A percentile compares a stretch with the other conserved stretches of the same genome.
These are phyloP conservation scores for Akanthomyces dipterigenus DNA, from an alignment of 2,329 filamentous ascomycete genomes.

Conservation along the genomic window DNA sequence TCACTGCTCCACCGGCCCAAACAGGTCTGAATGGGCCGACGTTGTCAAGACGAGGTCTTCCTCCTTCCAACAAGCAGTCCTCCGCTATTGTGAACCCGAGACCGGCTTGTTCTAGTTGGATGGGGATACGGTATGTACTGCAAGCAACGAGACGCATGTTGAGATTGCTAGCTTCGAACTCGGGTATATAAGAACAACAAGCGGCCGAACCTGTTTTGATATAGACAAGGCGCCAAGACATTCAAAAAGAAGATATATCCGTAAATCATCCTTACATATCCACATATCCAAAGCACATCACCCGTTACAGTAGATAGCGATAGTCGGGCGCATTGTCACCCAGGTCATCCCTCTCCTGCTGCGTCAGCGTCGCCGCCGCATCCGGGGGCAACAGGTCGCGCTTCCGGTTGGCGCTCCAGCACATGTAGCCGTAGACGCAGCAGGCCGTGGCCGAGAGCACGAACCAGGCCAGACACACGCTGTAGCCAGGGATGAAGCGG, in stretches of 20 bases:
- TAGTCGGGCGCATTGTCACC: slow-evolving; percentile 55
- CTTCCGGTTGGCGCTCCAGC: slow-evolving; percentile 53
- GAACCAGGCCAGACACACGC: slow-evolving; percentile 69
- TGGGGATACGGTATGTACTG: no score
- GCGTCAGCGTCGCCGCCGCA: slow-evolving; percentile 39
- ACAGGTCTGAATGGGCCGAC: neutral
- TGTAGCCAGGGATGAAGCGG: slow-evolving; percentile 64
- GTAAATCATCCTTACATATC: neutral
- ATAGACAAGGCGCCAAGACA: neutral
- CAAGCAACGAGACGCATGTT: neutral
- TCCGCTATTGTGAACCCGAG: no score
- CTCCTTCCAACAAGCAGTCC: no score
- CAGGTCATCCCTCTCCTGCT: slow-evolving; percentile 55
- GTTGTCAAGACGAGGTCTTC: neutral
- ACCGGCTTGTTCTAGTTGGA: no score
- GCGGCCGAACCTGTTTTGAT: neutral
- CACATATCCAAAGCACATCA: neutral
- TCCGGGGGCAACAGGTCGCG: slow-evolving; percentile 36
- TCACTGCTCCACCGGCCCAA: neutral
- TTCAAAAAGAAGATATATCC: neutral
- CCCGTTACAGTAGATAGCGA: slow-evolving; percentile 46
- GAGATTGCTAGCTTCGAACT: neutral
- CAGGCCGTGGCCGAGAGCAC: slow-evolving; percentile 59
- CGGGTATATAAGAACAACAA: slow-evolving; percentile 6
- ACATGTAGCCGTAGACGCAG: slow-evolving; percentile 51